Base-by-base conservation (phyloP, 2,329 filamentous ascomycete genomes). In the Juglanconis sp. region DNA sequence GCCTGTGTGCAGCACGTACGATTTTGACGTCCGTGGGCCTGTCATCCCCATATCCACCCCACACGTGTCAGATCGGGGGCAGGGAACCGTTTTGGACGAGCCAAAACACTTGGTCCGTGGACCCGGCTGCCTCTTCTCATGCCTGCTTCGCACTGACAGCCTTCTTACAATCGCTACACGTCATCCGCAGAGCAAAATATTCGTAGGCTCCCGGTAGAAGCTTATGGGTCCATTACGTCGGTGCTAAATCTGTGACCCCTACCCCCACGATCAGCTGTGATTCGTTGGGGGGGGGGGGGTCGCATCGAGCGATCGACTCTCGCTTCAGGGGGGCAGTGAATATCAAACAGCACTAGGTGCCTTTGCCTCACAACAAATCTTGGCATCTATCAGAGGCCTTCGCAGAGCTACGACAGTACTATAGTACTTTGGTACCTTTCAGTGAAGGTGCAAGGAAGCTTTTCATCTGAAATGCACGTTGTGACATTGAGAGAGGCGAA, bases 91-190 rank as follows among this genome's bases (percentile, higher is more conserved):
- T 44, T 40, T 44, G 9, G 48, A 53, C 38, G 17, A 52, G 53
- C 51, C 53, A 60, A 49, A 57, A 60, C 40, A 57, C 36, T 59
- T 59, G 17, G 50, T 11, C 34, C 24, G 24, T 24, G 24, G 24
- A 2, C 24, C 24, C 24, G 24, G 24, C 24, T 24, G 24, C 24
- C 24, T 24, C 24, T 24, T 24, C 24, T 24, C 24, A 24, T 24
- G 24, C 24, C 24, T 24, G 24, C 24, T 24, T 24, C 24, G 24
- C 24, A 24, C 24, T 24, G 24, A 24, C 24, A 24, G 24, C 24
- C 24, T 24, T 24, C 24, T 24, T 24, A 24, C 1, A 24, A 24
- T 24, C 24, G 24, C 24, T 24, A 24, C 24, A 24, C 24, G 24
- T 24, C 24, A 24, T 24, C 24, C 24, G 24, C 24, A 24, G 24